Evolutionary conservation across 2,329 filamentous ascomycete species (phyloP).

Genomic region (Phyllosticta capitalensis): DNA sequence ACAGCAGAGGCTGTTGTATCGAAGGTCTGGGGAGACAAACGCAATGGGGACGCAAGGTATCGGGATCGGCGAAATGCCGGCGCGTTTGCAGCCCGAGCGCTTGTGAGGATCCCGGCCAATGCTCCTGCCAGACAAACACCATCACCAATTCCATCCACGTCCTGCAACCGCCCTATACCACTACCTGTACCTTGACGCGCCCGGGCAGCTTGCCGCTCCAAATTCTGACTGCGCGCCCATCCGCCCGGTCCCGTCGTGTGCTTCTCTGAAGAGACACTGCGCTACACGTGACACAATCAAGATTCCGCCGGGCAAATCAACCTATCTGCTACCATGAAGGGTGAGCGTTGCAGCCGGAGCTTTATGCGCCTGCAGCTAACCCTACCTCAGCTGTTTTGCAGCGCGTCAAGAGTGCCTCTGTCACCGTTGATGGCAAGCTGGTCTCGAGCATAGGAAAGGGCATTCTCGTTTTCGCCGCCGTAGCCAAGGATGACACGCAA

Average conservation of each 20-base stretch:
- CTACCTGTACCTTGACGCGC: too few relatives aligned
- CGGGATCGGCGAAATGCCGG: neutral
- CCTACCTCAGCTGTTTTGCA: conserved; percentile 68
- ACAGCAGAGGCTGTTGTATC: neutral
- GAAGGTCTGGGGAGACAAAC: neutral
- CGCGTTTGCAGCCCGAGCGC: neutral
- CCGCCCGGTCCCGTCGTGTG: neutral
- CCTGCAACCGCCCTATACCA: neutral
- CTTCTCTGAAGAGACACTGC: neutral
- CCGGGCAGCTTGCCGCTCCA: neutral
- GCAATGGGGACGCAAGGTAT: neutral
- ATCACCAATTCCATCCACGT: neutral
- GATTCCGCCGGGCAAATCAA: neutral
- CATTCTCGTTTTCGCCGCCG: conserved; percentile 80
- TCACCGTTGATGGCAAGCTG: conserved; percentile 83
- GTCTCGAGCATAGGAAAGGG: conserved; percentile 88
- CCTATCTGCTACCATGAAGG: conserved; percentile 7
- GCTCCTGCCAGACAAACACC: neutral
- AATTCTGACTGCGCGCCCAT: neutral
- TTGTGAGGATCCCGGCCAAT: neutral
- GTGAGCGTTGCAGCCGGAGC: conserved; percentile 3
- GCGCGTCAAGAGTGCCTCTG: conserved; percentile 87
- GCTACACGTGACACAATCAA: conserved; percentile 5
- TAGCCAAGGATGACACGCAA: conserved; percentile 80
- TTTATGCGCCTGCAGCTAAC: neutral